These are phyloP conservation scores for Rhododendron ferrugineum DNA, from an alignment of 148 eudicot genomes.

Conservation along the genomic window DNA sequence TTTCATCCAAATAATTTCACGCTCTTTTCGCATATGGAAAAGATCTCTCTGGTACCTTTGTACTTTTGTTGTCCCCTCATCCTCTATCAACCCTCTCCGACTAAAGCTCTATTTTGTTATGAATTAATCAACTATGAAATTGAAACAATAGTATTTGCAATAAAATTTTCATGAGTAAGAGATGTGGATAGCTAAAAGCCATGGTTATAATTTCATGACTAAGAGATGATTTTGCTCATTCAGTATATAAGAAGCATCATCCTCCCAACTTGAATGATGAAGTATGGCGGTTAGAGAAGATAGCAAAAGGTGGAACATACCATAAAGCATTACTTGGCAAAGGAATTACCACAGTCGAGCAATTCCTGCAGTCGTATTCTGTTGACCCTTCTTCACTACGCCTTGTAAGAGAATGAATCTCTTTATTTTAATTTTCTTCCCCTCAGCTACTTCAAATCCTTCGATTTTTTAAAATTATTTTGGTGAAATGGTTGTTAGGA, in stretches of 20 bases:
- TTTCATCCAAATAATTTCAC: not conserved
- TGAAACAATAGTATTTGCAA: not conserved
- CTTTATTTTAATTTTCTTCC: not conserved
- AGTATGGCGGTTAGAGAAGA: slow-evolving; percentile 74
- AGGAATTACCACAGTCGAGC: slow-evolving; percentile 50
- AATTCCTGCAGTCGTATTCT: slow-evolving; percentile 41
- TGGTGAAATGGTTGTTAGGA: not conserved
- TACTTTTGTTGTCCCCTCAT: not conserved
- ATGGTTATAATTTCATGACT: not conserved
- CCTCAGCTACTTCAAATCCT: not conserved
- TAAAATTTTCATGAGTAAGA: not conserved
- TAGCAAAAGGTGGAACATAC: slow-evolving; percentile 60
- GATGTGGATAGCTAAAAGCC: not conserved
- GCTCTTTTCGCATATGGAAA: not conserved
- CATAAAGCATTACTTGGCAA: slow-evolving; percentile 33
- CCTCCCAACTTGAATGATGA: slow-evolving; percentile 66
- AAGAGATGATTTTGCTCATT: too few species aligned
- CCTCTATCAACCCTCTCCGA: too few species aligned
- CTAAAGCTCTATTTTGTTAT: not conserved
- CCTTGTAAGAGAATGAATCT: slow-evolving; percentile 32
- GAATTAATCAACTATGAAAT: not conserved
- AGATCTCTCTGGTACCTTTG: not conserved
- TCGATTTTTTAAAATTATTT: not conserved
- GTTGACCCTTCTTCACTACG: slow-evolving; percentile 33
- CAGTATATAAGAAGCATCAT: slow-evolving; percentile 19